Evolutionary conservation across 148 eudicot genomes (phyloP), one percentile per base, ranked within the genome.

Genomic region (Vaccinium myrtillus): DNA sequence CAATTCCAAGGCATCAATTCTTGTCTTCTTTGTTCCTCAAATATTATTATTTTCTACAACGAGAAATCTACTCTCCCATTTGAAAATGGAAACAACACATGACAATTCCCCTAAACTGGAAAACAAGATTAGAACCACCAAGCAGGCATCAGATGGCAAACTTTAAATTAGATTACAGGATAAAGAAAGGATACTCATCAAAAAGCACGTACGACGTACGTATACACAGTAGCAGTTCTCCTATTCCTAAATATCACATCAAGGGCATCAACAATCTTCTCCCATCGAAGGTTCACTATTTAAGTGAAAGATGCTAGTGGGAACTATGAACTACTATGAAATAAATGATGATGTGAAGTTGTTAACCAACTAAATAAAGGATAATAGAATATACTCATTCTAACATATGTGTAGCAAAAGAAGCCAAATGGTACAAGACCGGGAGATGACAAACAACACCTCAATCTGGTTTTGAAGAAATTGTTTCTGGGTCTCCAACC

Each of bases 381-480:
- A 50, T 27, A 53, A 14, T 67, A 67, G 15, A 21, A 30, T 30
- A 27, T 67, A 67, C 73, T 9, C 0, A 27, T 25, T 10, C 30
- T 25, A 84, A 78, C 49, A 54, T 39, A 19, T 13, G 16, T 46
- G 10, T 25, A 46, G 51, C 71, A 10, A 36, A 49, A 56, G 61
- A 78, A 13, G 32, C 21, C 36, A 83, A 77, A 16, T 25, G 65
- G 32, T 39, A 78, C 49, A 63, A 25, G 39, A 79, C 51, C 43
- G n/a, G 73, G 73, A 67, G 16, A 67, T 25, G 73, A 67, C n/a
- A 36, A 2, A 67, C 16, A 11, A 15, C 90, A 97, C 99, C 99
- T 95, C 93, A 87, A 94, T 93, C 83, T 94, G 95, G 54, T 89
- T 87, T 86, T 94, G 91, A 82, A 97, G 81, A 55, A 92, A 56